Evolutionary conservation across 768 basidiomycete genomes (phyloP), one percentile per base, ranked within the genome.

Genomic region (Kwoniella dejecticola): DNA sequence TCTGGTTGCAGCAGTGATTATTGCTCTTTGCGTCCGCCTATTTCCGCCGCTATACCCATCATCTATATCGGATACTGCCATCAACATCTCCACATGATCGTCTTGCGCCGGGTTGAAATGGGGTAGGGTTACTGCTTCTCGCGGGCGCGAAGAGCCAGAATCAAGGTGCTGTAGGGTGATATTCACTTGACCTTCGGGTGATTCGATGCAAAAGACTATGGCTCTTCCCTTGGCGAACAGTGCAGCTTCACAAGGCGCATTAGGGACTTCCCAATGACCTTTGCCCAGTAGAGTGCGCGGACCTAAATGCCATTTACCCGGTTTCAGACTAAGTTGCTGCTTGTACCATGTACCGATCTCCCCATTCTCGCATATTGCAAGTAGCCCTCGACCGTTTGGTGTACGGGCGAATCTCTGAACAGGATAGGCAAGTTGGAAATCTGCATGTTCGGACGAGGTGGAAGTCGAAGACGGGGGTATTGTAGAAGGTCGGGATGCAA

Each of bases 61-160:
- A 62, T 79, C 78, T 31, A 79, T 71, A 62, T 77, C 74, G 0
- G 78, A 77, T 3, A 76, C 69, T 3, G 75, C 78, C 31, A 79
- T 27, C 1, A 79, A 58, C 62, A 77, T 67, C 29, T 67, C 47
- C 1, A 73, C 60, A 15, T 63, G 48, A 48, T 71, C 69, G 2
- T 33, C 67, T 29, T 52, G 5, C 17, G 44, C 33, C 15, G 67
- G 57, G 6, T 46, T 5, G 45, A 73, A 73, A 41, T 65, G 58
- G 10, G 65, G 72, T 7, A 70, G 53, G 24, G 29, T 50, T 15
- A 70, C 57, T 17, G 64, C 59, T 42, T 41, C 52, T 23, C 52
- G 65, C 27, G 67, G 73, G 6, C 21, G 38, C 3, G 57, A 44
- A 6, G 57, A 21, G 31, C 42, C 57, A 10, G 26, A 26, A 62